phyloP scores from a whole-genome alignment of 2,329 filamentous ascomycete species.

The Cytospora chrysosperma region DNA sequence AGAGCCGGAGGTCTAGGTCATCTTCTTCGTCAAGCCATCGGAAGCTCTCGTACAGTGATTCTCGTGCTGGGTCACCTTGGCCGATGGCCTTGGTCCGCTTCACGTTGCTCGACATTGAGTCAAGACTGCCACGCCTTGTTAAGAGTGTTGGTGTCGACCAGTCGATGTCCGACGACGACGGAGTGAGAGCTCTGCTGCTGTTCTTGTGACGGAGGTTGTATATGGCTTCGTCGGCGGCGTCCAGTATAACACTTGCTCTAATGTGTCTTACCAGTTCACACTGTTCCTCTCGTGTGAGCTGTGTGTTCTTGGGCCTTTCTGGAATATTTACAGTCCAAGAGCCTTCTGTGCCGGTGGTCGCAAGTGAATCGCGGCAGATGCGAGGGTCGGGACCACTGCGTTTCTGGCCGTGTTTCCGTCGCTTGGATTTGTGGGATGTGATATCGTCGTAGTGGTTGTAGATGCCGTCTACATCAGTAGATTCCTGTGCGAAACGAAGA shows the following conservation, averaged over 20 bases:
- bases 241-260: constrained; percentile 37
- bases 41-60: constrained; percentile 65
- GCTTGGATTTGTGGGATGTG: constrained; percentile 31
- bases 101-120: constrained; percentile 28
- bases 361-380: constrained; percentile 35
- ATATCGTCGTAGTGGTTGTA: constrained; percentile 39
- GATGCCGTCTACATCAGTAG: constrained; percentile 36
- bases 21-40: constrained; percentile 73
- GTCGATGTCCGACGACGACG: constrained; percentile 33
- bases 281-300: constrained; percentile 72
- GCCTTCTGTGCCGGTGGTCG: constrained; percentile 53
- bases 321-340: constrained; percentile 70
- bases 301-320: constrained; percentile 68
- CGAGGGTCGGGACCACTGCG: constrained; percentile 32
- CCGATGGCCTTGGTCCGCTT: constrained; percentile 23
- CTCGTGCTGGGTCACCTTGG: constrained; percentile 37
- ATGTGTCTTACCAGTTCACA: constrained; percentile 54
- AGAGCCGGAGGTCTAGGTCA: constrained; percentile 65
- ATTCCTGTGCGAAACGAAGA: constrained; percentile 59
- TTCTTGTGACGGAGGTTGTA: constrained; percentile 46
- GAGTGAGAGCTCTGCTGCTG: constrained; percentile 34
- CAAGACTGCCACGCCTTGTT: constrained; percentile 33
- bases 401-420: constrained; percentile 32
- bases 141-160: constrained; percentile 32
- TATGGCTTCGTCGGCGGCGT: constrained; percentile 54